phyloP scores from a whole-genome alignment of 768 basidiomycete genomes.

The Hortiboletus campestris region DNA sequence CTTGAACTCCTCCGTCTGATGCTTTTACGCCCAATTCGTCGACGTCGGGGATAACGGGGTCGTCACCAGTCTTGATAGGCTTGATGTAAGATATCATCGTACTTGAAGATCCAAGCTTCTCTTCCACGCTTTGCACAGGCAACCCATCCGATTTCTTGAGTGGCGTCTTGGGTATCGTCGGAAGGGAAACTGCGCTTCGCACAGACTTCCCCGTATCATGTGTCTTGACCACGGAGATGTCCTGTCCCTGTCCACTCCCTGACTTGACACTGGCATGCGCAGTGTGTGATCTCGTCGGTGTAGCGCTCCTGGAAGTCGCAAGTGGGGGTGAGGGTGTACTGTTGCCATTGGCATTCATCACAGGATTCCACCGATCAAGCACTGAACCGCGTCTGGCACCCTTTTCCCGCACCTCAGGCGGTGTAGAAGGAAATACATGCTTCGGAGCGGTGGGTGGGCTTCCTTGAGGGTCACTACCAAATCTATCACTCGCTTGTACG shows the following conservation, averaged over 20 bases:
- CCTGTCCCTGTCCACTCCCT: slow-evolving; percentile 21
- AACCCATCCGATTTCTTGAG: slow-evolving; percentile 22
- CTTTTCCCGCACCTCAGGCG: slow-evolving; percentile 39
- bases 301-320: slow-evolving; percentile 38
- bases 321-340: slow-evolving; percentile 37
- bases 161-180: slow-evolving; percentile 32
- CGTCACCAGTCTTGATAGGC: slow-evolving; percentile 47
- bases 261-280: slow-evolving; percentile 30
- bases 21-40: slow-evolving; percentile 44
- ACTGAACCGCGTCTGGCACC: slow-evolving; percentile 45
- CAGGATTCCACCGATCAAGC: slow-evolving; percentile 68
- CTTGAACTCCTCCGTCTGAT: slow-evolving; percentile 46
- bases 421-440: slow-evolving; percentile 26
- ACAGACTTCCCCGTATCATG: slow-evolving; percentile 35
- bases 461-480: slow-evolving; percentile 37
- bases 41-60: slow-evolving; percentile 31
- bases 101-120: slow-evolving; percentile 67
- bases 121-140: slow-evolving; percentile 25
- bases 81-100: slow-evolving; percentile 69
- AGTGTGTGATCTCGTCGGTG: slow-evolving; percentile 41
- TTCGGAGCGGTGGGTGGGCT: slow-evolving; percentile 31
- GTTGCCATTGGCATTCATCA: slow-evolving; percentile 28
- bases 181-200: slow-evolving; percentile 44
- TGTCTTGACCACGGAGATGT: slow-evolving; percentile 22
- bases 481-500: slow-evolving; percentile 64